Evolutionary conservation across 176 grass and related monocot species (phyloP).

Genomic region (Oryza nivara): DNA sequence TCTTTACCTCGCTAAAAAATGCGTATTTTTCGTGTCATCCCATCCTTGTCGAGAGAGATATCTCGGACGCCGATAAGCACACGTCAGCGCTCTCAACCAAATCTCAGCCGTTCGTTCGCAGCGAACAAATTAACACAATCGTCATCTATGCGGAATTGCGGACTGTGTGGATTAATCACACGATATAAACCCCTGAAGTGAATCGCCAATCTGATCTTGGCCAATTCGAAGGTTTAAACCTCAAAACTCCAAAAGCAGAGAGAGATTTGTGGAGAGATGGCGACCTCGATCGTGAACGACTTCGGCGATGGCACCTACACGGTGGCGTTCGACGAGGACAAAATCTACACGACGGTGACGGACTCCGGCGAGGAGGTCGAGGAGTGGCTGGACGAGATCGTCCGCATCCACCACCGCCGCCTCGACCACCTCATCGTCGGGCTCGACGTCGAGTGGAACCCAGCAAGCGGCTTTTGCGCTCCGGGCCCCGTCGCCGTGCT

Average conservation of each 20-base stretch:
- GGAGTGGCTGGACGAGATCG: conserved; percentile 11
- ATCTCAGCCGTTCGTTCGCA: not conserved
- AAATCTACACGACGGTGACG: conserved; percentile 29
- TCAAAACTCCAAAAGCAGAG: not conserved
- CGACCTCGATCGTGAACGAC: not conserved
- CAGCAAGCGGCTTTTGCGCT: not conserved
- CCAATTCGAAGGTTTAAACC: not conserved
- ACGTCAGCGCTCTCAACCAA: too few species aligned
- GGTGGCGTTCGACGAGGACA: conserved; percentile 11
- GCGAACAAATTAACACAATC: not conserved
- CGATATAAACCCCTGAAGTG: not conserved
- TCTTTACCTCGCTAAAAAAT: too few species aligned
- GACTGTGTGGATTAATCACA: not conserved
- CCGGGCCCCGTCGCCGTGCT: conserved; percentile 44
- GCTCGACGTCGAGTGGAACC: conserved; percentile 53
- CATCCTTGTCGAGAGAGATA: not conserved
- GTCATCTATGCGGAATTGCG: too few species aligned
- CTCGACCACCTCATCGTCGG: conserved; percentile 39
- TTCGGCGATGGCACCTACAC: conserved; percentile 14
- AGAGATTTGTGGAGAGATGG: conserved; percentile 1
- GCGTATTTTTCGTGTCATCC: not conserved
- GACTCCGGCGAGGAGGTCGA: not conserved
- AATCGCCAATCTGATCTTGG: not conserved
- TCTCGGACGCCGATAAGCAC: too few species aligned
- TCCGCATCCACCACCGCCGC: conserved; percentile 31